Evolutionary conservation across 2,329 filamentous ascomycete species (phyloP), one percentile per base, ranked within the genome.

Genomic region (Fusarium illudens): DNA sequence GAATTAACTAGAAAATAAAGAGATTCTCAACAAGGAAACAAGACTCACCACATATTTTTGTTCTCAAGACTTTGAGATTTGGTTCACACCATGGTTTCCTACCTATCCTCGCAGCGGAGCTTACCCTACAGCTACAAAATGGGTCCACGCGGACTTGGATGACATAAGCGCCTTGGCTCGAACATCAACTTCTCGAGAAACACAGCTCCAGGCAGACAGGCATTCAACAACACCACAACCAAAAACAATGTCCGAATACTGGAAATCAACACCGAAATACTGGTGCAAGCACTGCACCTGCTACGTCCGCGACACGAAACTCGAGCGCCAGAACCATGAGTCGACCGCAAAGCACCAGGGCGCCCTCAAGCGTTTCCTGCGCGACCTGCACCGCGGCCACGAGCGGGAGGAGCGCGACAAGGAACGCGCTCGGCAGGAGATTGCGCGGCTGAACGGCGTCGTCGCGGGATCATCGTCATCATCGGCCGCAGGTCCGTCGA

Each of bases 201-300:
- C 33, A 19, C 13, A 29, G 27, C n/a, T 33, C 13, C 32, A 60
- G 50, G 44, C 55, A 51, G 33, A 22, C 29, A 51, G 33, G 17
- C 29, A 50, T 29, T 15, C 37, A 36, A 36, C 59, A 65, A 12
- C 59, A 48, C 19, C 36, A 36, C 39, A 50, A 3, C 36, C 58
- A 65, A 57, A 58, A n/a, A n/a, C n/a, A n/a, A 98, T 99, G 96
- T 90, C 96, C 0, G 96, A 98, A 84, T 96, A 97, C 82, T 98
- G 96, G 96, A 98, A 98, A 79, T 97, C 95, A 19, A 97, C 94
- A 78, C 94, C 94, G 6, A 95, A 91, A 77, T 97, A 97, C 82
- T 98, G 94, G 94, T 99, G 96, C 87, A 98, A 98, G 80, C 93
- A 97, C 84, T 99, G 96, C 87, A 88, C 89, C 76, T 88, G 87